Percentiles rank a stretch among this genome's conserved stretches.
Evolutionary conservation across 2,329 filamentous ascomycete species (phyloP).

Genomic region (Neodidymelliopsis sp.): DNA sequence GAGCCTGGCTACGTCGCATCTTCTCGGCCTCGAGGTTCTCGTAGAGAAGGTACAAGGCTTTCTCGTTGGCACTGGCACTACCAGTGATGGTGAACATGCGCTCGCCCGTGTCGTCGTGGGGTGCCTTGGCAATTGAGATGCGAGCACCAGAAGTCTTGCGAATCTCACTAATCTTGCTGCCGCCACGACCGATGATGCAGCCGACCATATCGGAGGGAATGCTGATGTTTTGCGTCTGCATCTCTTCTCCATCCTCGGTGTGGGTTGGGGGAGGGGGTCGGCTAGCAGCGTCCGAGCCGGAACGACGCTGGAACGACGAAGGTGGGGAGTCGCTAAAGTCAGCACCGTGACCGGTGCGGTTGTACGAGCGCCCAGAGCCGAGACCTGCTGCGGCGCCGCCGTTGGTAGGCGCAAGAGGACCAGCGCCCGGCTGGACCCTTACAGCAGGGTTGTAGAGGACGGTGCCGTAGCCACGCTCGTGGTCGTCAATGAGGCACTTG

Average conservation of each 20-base stretch:
- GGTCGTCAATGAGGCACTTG: slow-evolving; percentile 97
- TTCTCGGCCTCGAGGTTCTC: slow-evolving; percentile 99
- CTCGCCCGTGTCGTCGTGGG: slow-evolving; percentile 96
- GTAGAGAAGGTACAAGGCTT: slow-evolving; percentile 93
- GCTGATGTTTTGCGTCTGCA: slow-evolving; percentile 99
- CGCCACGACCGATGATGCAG: slow-evolving; percentile 95
- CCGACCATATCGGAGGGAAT: slow-evolving; percentile 99
- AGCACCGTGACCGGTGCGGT: slow-evolving; percentile 93
- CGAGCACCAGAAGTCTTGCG: slow-evolving; percentile 94
- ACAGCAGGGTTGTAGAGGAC: slow-evolving; percentile 97
- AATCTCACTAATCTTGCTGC: slow-evolving; percentile 98
- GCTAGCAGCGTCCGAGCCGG: slow-evolving; percentile 79
- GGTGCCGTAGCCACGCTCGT: slow-evolving; percentile 95
- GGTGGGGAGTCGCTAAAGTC: slow-evolving; percentile 89
- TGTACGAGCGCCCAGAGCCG: slow-evolving; percentile 72
- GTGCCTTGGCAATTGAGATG: slow-evolving; percentile 97
- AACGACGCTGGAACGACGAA: slow-evolving; percentile 72
- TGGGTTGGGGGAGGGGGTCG: slow-evolving; percentile 82
- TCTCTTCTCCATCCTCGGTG: slow-evolving; percentile 95
- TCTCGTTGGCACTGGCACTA: slow-evolving; percentile 91
- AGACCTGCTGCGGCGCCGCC: slow-evolving; percentile 61
- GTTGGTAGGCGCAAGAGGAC: slow-evolving; percentile 60
- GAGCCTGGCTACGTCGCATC: slow-evolving; percentile 85
- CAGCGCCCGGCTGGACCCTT: slow-evolving; percentile 73
- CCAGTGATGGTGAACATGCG: slow-evolving; percentile 99